Evolutionary conservation across 2,329 filamentous ascomycete species (phyloP).

Genomic region (Exserohilum turcica): DNA sequence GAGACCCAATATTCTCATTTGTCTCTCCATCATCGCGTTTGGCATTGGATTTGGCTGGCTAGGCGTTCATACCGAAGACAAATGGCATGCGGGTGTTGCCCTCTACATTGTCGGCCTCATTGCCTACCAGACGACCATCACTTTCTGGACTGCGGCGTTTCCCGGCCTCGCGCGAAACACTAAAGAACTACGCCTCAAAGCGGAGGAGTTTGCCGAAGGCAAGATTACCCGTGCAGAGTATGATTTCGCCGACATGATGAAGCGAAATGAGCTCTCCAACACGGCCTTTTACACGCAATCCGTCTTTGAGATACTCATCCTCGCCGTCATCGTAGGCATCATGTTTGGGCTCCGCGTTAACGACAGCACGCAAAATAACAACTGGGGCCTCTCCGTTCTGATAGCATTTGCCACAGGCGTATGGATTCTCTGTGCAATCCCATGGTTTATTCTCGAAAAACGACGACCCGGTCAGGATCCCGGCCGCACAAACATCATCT

Average conservation of each 20-base stretch:
- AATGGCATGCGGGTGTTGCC: conserved; percentile 66
- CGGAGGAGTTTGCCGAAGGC: conserved; percentile 53
- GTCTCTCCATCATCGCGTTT: conserved; percentile 58
- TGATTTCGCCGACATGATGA: conserved; percentile 55
- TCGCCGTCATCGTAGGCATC: conserved; percentile 36
- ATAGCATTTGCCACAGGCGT: conserved; percentile 68
- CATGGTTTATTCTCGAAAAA: conserved; percentile 71
- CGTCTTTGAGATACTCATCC: conserved; percentile 60
- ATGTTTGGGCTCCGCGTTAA: conserved; percentile 66
- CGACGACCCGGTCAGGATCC: conserved; percentile 63
- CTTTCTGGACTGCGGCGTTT: conserved; percentile 70
- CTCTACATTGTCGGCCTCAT: conserved; percentile 71
- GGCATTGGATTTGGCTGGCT: conserved; percentile 69
- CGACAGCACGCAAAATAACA: conserved; percentile 64
- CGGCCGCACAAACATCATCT: conserved; percentile 59
- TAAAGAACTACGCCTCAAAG: conserved; percentile 56
- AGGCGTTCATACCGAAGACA: conserved; percentile 63
- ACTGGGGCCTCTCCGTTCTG: conserved; percentile 68
- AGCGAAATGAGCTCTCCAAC: conserved; percentile 68
- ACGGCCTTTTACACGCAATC: conserved; percentile 68
- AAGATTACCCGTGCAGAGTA: conserved; percentile 64
- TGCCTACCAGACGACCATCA: conserved; percentile 69
- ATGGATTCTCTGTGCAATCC: conserved; percentile 67
- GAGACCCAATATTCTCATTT: conserved; percentile 62
- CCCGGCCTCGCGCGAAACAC: conserved; percentile 63